Evolutionary conservation across 768 basidiomycete species (phyloP), one percentile per base, ranked within the genome.

Genomic region (Lactifluus rugatus): DNA sequence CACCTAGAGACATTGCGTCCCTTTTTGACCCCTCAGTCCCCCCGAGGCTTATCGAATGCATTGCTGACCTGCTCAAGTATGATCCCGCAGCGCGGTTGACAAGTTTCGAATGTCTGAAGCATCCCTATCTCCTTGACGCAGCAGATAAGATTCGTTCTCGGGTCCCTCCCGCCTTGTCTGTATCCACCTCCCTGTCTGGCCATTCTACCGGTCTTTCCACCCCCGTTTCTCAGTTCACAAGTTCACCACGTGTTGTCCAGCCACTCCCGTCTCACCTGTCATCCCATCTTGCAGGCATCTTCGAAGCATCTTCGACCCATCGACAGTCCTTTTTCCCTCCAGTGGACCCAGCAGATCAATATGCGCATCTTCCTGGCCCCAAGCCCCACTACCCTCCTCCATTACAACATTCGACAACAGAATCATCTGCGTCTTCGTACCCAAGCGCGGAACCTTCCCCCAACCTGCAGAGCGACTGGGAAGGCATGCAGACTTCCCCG

Each of bases 51-150:
- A 76, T 99, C 67, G 85, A 96, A 67, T 94, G 92, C 72, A 96
- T 99, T 68, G 78, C 83, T 48, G 91, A 95, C 68, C 77, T 97
- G 16, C 81, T 99, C 60, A 87, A 84, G 66, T 98, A 96, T 72
- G 91, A 98, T 66, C 94, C 96, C 25, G 83, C 84, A 41, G 76
- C 79, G 49, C 87, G 96, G 28, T 76, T 97, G 49, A 96, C 93
- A 1, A 87, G 90, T 57, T 79, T 79, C 49, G 82, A 94, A 69
- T 95, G 93, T 69, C 74, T 96, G 61, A 81, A 92, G 32, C 93
- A 97, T 70, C 77, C 83, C 14, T 99, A 98, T 75, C 82, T 97
- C 56, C 78, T 79, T 58, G 90, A 96, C 72, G 90, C 87, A 13
- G 74, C 76, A 60, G 81, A 79, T 49, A 47, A 34, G 16, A n/a